Percentiles rank a stretch among this genome's conserved stretches.
These are phyloP conservation scores for Flaveria bidentis DNA, from an alignment of 129 eudicot genomes.

Conservation along the genomic window DNA sequence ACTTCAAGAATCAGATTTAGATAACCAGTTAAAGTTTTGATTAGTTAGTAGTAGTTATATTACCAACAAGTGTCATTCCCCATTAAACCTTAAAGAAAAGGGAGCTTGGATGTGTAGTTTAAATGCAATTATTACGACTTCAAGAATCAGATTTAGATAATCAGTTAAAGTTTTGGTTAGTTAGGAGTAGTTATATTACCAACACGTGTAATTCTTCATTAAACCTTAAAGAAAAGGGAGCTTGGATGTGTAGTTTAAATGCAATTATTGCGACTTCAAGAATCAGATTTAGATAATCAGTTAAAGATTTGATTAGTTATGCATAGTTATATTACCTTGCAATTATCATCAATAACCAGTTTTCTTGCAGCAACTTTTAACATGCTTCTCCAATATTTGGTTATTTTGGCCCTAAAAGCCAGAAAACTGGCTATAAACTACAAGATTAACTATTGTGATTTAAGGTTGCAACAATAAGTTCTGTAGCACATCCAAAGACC, in stretches of 20 bases:
- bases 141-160: conserved; percentile 1
- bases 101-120: conserved; percentile 14
- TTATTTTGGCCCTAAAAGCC: background rate
- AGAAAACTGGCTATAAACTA: background rate
- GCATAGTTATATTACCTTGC: background rate
- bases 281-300: conserved; percentile 5
- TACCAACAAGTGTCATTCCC: background rate
- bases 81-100: background rate
- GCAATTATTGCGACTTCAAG: background rate
- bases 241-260: conserved; percentile 5
- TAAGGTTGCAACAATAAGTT: background rate
- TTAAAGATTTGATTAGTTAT: background rate
- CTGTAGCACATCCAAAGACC: background rate
- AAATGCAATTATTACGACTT: background rate
- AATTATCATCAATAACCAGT: background rate
- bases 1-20: conserved; percentile 3
- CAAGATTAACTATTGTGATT: background rate
- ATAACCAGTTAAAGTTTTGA: background rate
- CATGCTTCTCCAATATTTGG: conserved; percentile 4
- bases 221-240: background rate
- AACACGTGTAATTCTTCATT: background rate
- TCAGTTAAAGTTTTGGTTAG: background rate
- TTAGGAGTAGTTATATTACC: background rate
- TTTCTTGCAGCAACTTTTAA: background rate
- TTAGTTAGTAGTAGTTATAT: background rate